A percentile compares a stretch with the other conserved stretches of the same genome.
Evolutionary conservation across 2,329 filamentous ascomycete species (phyloP).

Genomic region (Tolypocladium ovalisporum): DNA sequence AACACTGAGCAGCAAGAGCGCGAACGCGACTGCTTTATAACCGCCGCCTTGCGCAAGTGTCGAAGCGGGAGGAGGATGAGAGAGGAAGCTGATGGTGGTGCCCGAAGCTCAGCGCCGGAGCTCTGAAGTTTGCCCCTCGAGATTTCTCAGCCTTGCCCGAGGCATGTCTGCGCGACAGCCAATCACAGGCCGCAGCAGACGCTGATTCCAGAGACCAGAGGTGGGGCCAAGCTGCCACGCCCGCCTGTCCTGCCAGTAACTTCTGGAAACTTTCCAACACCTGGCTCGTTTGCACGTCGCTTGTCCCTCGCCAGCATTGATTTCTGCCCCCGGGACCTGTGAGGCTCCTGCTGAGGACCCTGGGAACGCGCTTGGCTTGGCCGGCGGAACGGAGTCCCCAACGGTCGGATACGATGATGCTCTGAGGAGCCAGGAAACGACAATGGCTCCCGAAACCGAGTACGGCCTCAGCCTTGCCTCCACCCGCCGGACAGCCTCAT

Average conservation of each 20-base stretch:
- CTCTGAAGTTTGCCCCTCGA: not conserved
- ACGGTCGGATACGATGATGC: not conserved
- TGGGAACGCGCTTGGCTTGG: not conserved
- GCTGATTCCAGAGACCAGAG: not conserved
- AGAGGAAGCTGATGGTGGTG: not conserved
- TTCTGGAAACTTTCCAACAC: not conserved
- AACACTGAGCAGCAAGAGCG: not conserved
- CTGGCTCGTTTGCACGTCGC: not conserved
- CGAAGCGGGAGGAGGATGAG: not conserved
- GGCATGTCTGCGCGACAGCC: not conserved
- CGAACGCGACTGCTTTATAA: not conserved
- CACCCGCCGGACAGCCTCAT: not conserved
- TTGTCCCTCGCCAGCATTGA: not conserved
- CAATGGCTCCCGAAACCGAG: conserved; percentile 5
- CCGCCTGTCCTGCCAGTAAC: not conserved
- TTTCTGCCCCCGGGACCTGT: no score
- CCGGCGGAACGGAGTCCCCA: not conserved
- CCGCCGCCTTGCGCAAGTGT: not conserved
- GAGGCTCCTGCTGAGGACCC: not conserved
- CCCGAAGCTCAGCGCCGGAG: not conserved
- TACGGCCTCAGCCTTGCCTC: not conserved
- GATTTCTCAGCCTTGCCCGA: not conserved
- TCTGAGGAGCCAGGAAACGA: not conserved
- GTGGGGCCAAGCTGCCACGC: not conserved
- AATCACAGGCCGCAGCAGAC: not conserved